Evolutionary conservation across 139 green algal genomes (phyloP).

Genomic region (Diplosphaera chodatii): DNA sequence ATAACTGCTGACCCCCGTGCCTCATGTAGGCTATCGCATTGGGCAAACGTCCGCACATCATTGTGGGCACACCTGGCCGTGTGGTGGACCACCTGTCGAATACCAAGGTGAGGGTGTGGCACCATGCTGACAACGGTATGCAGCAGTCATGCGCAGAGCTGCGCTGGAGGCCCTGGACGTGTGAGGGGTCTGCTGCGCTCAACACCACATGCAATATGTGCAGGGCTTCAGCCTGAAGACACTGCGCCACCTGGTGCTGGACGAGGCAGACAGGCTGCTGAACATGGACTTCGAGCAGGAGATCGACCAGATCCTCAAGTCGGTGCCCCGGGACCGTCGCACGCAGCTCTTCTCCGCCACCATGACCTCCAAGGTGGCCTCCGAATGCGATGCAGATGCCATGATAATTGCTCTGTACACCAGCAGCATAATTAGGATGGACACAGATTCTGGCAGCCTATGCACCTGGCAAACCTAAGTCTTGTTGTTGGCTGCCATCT

Average conservation of each 20-base stretch:
- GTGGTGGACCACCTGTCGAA: slow-evolving; percentile 99
- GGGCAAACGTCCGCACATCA: slow-evolving; percentile 86
- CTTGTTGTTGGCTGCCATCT: no score
- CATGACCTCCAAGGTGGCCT: slow-evolving; percentile 96
- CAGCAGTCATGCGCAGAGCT: no score
- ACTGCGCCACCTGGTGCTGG: slow-evolving; percentile 88
- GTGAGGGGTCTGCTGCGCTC: no score
- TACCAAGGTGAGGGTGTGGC: slow-evolving; percentile 77
- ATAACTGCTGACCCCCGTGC: no score
- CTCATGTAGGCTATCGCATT: slow-evolving; percentile 87
- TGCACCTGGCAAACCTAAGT: no score
- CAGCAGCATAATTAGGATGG: no score
- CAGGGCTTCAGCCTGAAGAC: slow-evolving; percentile 83
- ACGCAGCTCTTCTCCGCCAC: slow-evolving; percentile 98
- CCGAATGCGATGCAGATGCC: no score
- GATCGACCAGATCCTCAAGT: slow-evolving; percentile 98
- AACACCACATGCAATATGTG: not conserved
- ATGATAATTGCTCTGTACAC: no score
- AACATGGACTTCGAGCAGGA: slow-evolving; percentile 99
- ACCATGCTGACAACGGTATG: no score
- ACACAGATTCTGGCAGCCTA: no score
- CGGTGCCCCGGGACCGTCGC: slow-evolving; percentile 61
- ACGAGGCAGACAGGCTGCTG: slow-evolving; percentile 97
- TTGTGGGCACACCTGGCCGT: slow-evolving; percentile 92
- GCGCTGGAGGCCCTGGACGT: no score